Evolutionary conservation across 2,329 filamentous ascomycete species (phyloP).

Genomic region (Diaporthe citriasiana): DNA sequence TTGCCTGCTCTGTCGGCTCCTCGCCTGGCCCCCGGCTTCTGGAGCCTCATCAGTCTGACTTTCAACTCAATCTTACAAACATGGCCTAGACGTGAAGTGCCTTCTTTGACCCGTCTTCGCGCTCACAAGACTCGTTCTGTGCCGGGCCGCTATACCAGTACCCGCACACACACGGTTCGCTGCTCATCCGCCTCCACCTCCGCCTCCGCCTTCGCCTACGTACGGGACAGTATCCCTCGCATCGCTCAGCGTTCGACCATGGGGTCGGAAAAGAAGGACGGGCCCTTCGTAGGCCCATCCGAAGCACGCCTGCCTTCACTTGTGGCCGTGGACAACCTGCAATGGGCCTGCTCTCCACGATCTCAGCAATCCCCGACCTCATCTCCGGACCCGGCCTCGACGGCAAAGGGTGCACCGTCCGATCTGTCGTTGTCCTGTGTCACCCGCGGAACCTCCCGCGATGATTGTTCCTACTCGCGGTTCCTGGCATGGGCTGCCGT

Average conservation of each 20-base stretch:
- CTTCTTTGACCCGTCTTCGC: conserved; percentile 15
- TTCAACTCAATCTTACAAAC: conserved; percentile 21
- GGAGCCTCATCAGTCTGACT: conserved; percentile 11
- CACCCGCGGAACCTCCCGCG: conserved; percentile 58
- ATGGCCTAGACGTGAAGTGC: conserved; percentile 13
- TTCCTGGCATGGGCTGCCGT: conserved; percentile 71
- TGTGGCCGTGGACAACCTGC: conserved; percentile 23
- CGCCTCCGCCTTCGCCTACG: not conserved
- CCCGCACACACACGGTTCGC: not conserved
- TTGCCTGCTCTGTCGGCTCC: conserved; percentile 26
- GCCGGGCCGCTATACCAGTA: conserved; percentile 4
- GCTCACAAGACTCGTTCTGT: conserved; percentile 16
- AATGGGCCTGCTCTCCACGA: conserved; percentile 1
- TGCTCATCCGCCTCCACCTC: conserved; percentile 1
- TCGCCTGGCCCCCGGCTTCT: conserved; percentile 23
- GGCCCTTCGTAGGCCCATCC: conserved; percentile 37
- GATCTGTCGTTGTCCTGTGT: conserved; percentile 40
- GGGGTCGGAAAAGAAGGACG: conserved; percentile 39
- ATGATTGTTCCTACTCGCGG: conserved; percentile 66
- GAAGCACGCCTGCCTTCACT: conserved; percentile 19
- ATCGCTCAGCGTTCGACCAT: conserved; percentile 24
- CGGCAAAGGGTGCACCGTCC: conserved; percentile 12
- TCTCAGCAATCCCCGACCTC: conserved; percentile 30
- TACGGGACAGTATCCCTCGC: not conserved
- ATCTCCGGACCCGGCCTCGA: conserved; percentile 14